Evolutionary conservation across 345 rosid species (phyloP).

Genomic region (Excoecaria cochinchinensis): DNA sequence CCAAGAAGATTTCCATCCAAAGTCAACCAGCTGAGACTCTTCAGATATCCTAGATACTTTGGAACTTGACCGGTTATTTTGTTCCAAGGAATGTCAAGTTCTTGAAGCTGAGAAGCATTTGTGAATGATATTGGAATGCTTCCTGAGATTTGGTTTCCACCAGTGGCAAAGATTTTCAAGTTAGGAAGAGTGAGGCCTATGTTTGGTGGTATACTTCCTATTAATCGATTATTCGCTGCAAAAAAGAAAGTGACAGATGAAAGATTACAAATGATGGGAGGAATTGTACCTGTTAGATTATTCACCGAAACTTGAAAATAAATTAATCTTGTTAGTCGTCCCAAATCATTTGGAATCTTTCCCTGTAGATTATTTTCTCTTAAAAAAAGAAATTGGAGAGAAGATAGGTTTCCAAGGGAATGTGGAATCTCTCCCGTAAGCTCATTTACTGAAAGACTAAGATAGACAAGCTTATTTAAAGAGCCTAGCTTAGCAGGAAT

Average conservation of each 20-base stretch:
- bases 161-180: not conserved
- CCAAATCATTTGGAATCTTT: not conserved
- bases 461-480: not conserved
- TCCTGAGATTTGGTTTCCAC: not conserved
- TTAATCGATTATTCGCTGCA: not conserved
- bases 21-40: not conserved
- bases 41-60: not conserved
- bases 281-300: not conserved
- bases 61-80: not conserved
- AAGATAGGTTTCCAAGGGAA: not conserved
- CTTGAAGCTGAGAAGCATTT: not conserved
- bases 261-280: not conserved
- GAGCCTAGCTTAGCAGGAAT: not conserved
- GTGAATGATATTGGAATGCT: not conserved
- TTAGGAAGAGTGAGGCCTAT: constrained; percentile 2
- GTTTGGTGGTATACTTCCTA: not conserved
- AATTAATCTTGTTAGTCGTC: not conserved
- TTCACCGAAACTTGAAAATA: not conserved
- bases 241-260: not conserved
- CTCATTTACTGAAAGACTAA: not conserved
- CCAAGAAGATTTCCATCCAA: not conserved
- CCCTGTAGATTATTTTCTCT: not conserved
- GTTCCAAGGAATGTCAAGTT: not conserved
- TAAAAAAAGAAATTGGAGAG: not conserved
- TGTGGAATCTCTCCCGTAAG: not conserved